Evolutionary conservation across 768 basidiomycete species (phyloP).

Genomic region (Russula olivacea): DNA sequence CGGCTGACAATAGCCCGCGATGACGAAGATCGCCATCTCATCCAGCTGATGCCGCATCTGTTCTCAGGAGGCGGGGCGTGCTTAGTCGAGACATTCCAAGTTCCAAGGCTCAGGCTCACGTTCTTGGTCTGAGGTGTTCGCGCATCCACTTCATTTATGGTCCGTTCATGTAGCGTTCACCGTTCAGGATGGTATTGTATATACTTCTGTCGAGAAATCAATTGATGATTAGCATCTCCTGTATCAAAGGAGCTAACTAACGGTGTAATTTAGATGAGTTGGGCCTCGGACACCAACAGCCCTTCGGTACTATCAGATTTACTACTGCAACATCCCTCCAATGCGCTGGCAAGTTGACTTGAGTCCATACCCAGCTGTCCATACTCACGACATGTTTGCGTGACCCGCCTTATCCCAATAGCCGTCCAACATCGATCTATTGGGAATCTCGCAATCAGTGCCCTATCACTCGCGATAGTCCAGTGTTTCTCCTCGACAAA

Average conservation of each 20-base stretch:
- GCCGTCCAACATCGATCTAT: too few species aligned
- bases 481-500: neutral
- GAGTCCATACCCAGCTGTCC: neutral
- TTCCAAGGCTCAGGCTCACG: neutral
- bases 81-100: too few species aligned
- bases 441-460: too few species aligned
- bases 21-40: too few species aligned
- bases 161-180: neutral
- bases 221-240: neutral
- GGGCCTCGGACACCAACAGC: neutral
- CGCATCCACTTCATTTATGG: neutral
- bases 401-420: neutral
- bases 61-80: too few species aligned
- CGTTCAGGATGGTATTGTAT: neutral
- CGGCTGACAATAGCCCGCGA: too few species aligned
- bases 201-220: neutral
- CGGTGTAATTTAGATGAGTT: neutral
- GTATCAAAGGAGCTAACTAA: neutral
- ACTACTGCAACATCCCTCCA: neutral
- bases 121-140: neutral
- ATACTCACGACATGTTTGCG: neutral
- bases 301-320: neutral
- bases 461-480: neutral
- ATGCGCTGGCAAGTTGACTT: neutral
- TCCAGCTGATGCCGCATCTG: too few species aligned